phyloP scores from a whole-genome alignment of 2,329 filamentous ascomycete genomes.

The Ophiostoma sp. region DNA sequence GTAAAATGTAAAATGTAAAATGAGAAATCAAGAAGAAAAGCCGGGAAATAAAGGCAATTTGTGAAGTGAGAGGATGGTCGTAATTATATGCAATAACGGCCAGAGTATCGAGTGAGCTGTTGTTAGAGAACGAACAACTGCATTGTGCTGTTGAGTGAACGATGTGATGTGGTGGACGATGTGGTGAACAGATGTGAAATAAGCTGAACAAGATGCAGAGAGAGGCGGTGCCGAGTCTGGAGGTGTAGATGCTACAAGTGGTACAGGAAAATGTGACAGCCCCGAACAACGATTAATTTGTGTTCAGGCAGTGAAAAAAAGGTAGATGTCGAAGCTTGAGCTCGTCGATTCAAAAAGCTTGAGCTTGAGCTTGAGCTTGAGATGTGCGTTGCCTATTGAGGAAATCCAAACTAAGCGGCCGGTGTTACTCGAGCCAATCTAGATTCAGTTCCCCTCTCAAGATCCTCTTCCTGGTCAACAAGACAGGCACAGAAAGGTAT shows the following conservation, averaged over 20 bases:
- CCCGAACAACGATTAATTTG: not conserved
- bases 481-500: not conserved
- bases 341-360: not conserved
- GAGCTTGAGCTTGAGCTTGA: not conserved
- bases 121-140: conserved; percentile 1
- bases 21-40: not conserved
- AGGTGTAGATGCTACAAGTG: not conserved
- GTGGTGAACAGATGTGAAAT: conserved; percentile 9
- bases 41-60: not conserved
- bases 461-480: not conserved
- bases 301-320: conserved; percentile 3
- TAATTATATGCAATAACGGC: not conserved
- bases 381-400: not conserved
- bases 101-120: not conserved
- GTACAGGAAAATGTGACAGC: not conserved
- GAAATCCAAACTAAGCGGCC: conserved; percentile 1
- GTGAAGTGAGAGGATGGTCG: conserved; percentile 8
- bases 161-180: not conserved
- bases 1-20: not conserved
- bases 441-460: not conserved
- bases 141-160: not conserved
- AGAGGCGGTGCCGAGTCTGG: not conserved
- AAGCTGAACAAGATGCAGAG: not conserved
- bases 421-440: not conserved
- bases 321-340: not conserved